A percentile compares a stretch with the other conserved stretches of the same genome.
Evolutionary conservation across 495 filamentous ascomycete genomes (phyloP).

Genomic region (Chaetomium fimeti): DNA sequence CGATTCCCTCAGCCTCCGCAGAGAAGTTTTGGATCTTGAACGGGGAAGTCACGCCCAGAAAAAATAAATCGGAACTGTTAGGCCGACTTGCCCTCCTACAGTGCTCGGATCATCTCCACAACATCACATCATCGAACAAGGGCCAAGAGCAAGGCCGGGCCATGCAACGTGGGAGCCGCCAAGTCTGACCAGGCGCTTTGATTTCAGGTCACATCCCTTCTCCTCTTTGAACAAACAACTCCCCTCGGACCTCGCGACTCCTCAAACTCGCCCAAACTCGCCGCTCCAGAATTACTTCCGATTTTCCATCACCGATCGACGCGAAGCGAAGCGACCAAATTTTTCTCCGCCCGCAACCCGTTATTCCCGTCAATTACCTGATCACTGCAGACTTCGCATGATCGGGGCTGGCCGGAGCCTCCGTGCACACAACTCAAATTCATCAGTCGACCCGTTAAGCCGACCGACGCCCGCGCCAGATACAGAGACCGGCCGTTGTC

Average conservation of each 20-base stretch:
- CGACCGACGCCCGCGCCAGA: not conserved
- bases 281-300: not conserved
- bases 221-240: slow-evolving; percentile 9
- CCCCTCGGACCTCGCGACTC: not conserved
- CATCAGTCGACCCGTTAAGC: not conserved
- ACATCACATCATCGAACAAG: slow-evolving; percentile 37
- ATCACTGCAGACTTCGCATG: slow-evolving; percentile 3
- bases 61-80: not conserved
- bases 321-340: not conserved
- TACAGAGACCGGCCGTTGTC: not conserved
- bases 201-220: slow-evolving; percentile 27
- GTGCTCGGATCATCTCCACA: slow-evolving; percentile 30
- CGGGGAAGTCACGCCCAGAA: not conserved
- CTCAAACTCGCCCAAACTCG: not conserved
- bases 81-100: not conserved
- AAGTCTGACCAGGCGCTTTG: slow-evolving; percentile 20
- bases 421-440: not conserved
- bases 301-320: not conserved
- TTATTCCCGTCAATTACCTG: slow-evolving; percentile 2
- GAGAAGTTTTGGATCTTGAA: not conserved
- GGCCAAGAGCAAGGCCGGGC: slow-evolving; percentile 17
- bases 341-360: not conserved
- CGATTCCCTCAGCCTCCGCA: too few relatives aligned
- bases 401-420: slow-evolving; percentile 4
- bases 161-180: slow-evolving; percentile 35